Evolutionary conservation across 2,329 filamentous ascomycete genomes (phyloP), one percentile per base, ranked within the genome.

Genomic region (Tolypocladium ophioglossoides): DNA sequence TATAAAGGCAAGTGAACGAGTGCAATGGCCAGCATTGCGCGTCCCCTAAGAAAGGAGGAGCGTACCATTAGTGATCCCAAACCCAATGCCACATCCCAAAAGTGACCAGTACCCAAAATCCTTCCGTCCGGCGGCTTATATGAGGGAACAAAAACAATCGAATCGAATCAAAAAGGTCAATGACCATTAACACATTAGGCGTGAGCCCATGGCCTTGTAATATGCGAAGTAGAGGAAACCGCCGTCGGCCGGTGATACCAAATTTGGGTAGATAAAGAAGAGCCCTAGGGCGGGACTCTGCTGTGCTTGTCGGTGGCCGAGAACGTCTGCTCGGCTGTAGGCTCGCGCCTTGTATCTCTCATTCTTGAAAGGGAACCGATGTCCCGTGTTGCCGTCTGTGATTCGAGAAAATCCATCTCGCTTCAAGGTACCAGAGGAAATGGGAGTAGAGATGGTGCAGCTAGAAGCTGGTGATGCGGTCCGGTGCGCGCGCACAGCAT

Each of bases 401-500:
- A 20, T 11, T 32, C 44, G 20, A 20, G 6, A 24, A 20, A 48
- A 30, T 24, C 20, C 20, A 38, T 16, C 11, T 35, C 2, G 30
- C 14, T 18, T 20, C 18, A 16, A 16, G 22, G 38, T 50, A 38
- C 11, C 6, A 48, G 44, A 38, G 44, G 16, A 20, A 37, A 41
- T 37, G 20, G 20, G 9, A 46, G 41, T 27, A 16, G 16, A 46
- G 41, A 32, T 34, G 27, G 18, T 32, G 44, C 27, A 20, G 39
- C 38, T 62, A 81, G 53, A 80, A 72, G 61, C 75, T 80, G 30
- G 73, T 74, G 50, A 76, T 69, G 20, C 77, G 71, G 49, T 80
- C 77, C 7, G 91, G 91, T 57, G 92, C 89, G 64, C 92, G 87
- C 18, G 91, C 91, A 67, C 95, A 90, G 61, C 91, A 95, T 55